A percentile compares a stretch with the other conserved stretches of the same genome.
phyloP scores from a whole-genome alignment of 2,329 filamentous ascomycete species.

The Fusarium sp. region DNA sequence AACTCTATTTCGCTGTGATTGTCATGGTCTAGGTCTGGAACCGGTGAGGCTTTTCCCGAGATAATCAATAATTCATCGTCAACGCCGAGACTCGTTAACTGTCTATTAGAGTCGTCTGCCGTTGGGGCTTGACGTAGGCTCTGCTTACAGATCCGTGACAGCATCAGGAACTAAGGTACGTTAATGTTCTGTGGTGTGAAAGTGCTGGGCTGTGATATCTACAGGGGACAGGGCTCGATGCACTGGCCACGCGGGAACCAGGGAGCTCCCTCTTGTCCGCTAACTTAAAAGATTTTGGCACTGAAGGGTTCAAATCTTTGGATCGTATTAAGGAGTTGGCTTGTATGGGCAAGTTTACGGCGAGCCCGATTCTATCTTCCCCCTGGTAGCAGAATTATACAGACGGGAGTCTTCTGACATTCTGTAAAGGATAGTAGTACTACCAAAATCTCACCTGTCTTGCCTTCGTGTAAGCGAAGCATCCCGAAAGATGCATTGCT shows the following conservation, averaged over 20 bases:
- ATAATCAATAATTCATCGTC: slow-evolving; percentile 10
- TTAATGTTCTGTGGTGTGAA: not conserved
- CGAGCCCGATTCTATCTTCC: not conserved
- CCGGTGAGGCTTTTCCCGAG: slow-evolving; percentile 17
- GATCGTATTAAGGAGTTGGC: slow-evolving; percentile 25
- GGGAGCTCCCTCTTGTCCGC: slow-evolving; percentile 32
- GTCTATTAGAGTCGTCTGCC: slow-evolving; percentile 2
- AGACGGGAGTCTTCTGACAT: not conserved
- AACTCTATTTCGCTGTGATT: slow-evolving; percentile 26
- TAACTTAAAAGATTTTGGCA: slow-evolving; percentile 32
- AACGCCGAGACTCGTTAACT: slow-evolving; percentile 9
- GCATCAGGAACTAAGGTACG: slow-evolving; percentile 26
- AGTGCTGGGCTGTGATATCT: not conserved
- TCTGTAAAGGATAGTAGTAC: not conserved
- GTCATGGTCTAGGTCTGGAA: slow-evolving; percentile 27
- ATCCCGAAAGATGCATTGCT: slow-evolving; percentile 20
- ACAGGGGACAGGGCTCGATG: slow-evolving; percentile 23
- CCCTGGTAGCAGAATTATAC: not conserved
- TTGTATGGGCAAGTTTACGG: slow-evolving; percentile 1
- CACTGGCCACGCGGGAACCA: slow-evolving; percentile 45
- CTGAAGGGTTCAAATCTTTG: slow-evolving; percentile 21
- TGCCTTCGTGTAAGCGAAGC: slow-evolving; percentile 10
- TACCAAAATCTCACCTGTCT: slow-evolving; percentile 35
- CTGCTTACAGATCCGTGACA: slow-evolving; percentile 16
- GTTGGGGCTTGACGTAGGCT: slow-evolving; percentile 14